Base-by-base conservation (phyloP, 352 stramenopile genomes). In the Phytophthora litchii region DNA sequence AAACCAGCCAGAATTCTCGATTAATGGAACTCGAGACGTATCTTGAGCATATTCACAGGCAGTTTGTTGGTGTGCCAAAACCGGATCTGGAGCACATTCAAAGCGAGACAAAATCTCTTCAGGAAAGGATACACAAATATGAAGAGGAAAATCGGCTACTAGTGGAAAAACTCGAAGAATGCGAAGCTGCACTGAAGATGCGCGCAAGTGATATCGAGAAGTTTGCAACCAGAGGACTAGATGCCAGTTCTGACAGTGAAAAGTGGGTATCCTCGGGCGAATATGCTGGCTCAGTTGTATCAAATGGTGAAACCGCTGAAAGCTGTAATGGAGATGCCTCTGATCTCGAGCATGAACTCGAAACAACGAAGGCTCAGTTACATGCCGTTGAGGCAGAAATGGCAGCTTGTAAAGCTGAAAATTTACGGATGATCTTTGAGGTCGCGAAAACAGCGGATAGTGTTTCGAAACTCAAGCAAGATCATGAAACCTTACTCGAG, bases 341-440 rank as follows among this genome's bases (percentile, higher is more conserved):
- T 23, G 48, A 53, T 16, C 48, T 69, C 3, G 55, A 65, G 21
- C 52, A 55, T 23, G 54, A 80, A 34, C 49, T 86, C 3, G 62
- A 74, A 46, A 51, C 61, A 16, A 69, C 71, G 7, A 79, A 58
- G 21, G 42, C 48, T 16, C 67, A 62, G 16, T 20, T 86, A 23
- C 59, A 82, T 25, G 70, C 71, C 17, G 43, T 65, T 5, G 65
- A 86, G 38, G 54, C 70, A 13, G 77, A 90, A 60, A 74, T 91
- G 54, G 58, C 62, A 25, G 68, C 77, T 2, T 76, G 85, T 41
- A 88, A 89, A 63, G 72, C 75, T 12, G 83, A 93, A 48, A 93
- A 93, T 43, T 55, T 83, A 37, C 78, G 81, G 0, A 89, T 91
- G 81, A 68, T 87, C 12, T 91, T 91, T 51, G 80, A 91, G 25